Percentiles rank a stretch among this genome's conserved stretches.
These are phyloP conservation scores for Euptelea pleiosperma DNA, from an alignment of 164 flowering plant genomes.

Conservation along the genomic window DNA sequence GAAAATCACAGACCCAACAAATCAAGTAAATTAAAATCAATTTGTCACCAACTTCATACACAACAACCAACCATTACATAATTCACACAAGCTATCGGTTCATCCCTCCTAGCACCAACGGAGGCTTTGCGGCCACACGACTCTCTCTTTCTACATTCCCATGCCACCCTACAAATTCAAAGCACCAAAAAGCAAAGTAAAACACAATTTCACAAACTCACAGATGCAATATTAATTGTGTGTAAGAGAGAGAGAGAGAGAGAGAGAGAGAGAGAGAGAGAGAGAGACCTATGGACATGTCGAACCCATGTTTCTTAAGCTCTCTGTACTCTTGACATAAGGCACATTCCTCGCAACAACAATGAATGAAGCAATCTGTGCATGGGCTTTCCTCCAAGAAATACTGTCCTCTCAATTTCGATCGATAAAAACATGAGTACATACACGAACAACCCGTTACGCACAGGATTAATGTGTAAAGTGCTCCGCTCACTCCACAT, in stretches of 20 bases:
- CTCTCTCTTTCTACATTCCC: constrained; percentile 20
- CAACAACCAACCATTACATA: too few relatives aligned
- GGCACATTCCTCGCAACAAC: constrained; percentile 47
- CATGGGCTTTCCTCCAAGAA: constrained; percentile 38
- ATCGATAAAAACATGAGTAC: constrained; percentile 51
- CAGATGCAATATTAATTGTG: too few relatives aligned
- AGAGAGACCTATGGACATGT: constrained; percentile 19
- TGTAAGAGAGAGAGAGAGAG: neutral
- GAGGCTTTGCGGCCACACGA: constrained; percentile 11
- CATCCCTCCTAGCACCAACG: constrained; percentile 10
- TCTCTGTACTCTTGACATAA: too few relatives aligned
- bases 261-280: constrained; percentile 3
- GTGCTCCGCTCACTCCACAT: constrained; percentile 45
- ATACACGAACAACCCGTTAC: constrained; percentile 42
- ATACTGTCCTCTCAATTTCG: constrained; percentile 46
- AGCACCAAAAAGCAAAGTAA: neutral
- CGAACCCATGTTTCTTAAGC: constrained; percentile 42
- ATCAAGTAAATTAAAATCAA: too few relatives aligned
- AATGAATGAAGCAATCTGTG: constrained; percentile 47
- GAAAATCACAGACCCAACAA: too few relatives aligned
- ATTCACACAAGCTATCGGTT: too few relatives aligned
- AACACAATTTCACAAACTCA: neutral
- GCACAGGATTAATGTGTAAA: constrained; percentile 35
- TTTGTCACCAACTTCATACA: too few relatives aligned
- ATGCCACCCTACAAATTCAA: constrained; percentile 21